phyloP scores from a whole-genome alignment of 2,329 filamentous ascomycete genomes.

The Apiospora marii region DNA sequence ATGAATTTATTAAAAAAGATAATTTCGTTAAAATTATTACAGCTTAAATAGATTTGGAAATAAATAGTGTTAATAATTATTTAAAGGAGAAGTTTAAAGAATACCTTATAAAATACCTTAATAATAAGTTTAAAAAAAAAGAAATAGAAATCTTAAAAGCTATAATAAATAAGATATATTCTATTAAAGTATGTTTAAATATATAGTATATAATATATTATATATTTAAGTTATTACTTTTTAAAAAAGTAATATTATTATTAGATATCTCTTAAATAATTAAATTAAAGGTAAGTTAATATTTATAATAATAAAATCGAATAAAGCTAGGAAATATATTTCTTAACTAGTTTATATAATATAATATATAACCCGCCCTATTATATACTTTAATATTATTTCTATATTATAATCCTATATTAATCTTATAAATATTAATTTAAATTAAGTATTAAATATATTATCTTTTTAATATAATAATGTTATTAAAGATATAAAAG shows the following conservation, averaged over 20 bases:
- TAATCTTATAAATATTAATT: background rate
- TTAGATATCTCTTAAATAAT: background rate
- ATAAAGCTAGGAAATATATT: background rate
- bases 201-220: background rate
- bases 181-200: background rate
- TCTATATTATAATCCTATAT: background rate
- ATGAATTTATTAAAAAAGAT: background rate
- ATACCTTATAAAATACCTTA: background rate
- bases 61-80: background rate
- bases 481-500: background rate
- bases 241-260: background rate
- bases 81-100: slow-evolving; percentile 4
- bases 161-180: background rate
- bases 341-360: background rate
- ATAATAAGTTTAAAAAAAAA: background rate
- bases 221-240: background rate
- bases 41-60: background rate
- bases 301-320: background rate
- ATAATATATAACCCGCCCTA: background rate
- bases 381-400: background rate
- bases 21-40: background rate
- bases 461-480: background rate
- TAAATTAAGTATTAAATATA: background rate
- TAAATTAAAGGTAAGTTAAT: background rate
- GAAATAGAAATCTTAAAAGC: background rate